Conservation (phyloP, 2,329 filamentous ascomycete genomes). For the Claviceps humidiphila region DNA sequence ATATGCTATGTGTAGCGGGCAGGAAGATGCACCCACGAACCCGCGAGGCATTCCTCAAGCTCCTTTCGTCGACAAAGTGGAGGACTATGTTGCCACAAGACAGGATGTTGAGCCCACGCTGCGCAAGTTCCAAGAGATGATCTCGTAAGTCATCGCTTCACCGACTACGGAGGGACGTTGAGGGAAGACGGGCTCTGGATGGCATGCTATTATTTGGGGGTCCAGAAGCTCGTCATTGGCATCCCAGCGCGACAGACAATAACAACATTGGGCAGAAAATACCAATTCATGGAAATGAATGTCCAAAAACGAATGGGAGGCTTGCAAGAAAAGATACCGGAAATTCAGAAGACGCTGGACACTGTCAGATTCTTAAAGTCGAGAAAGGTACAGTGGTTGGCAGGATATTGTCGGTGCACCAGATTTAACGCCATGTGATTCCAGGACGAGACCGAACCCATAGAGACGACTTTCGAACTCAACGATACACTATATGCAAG, state of each 20-base stretch:
- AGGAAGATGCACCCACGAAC: conserved; percentile 51
- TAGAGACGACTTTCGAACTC: conserved; percentile 89
- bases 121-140: conserved; percentile 85
- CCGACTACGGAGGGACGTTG: too few species aligned
- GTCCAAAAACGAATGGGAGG: conserved; percentile 71
- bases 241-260: background rate
- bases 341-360: conserved; percentile 91
- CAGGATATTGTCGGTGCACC: background rate
- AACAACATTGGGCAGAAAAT: conserved; percentile 52
- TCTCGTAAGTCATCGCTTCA: conserved; percentile 48
- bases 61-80: conserved; percentile 77
- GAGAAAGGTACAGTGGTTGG: conserved; percentile 43
- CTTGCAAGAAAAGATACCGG: conserved; percentile 87
- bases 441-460: conserved; percentile 46
- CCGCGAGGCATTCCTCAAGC: conserved; percentile 72
- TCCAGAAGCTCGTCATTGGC: background rate
- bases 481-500: conserved; percentile 93
- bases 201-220: too few species aligned
- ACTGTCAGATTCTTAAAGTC: conserved; percentile 76
- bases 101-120: conserved; percentile 70
- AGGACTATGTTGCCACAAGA: conserved; percentile 71
- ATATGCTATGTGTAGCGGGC: conserved; percentile 11
- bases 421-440: conserved; percentile 1
- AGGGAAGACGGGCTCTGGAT: too few species aligned
- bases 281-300: conserved; percentile 98